phyloP scores from a whole-genome alignment of 805 yeast genomes.

The Metschnikowia drakensbergensis region DNA sequence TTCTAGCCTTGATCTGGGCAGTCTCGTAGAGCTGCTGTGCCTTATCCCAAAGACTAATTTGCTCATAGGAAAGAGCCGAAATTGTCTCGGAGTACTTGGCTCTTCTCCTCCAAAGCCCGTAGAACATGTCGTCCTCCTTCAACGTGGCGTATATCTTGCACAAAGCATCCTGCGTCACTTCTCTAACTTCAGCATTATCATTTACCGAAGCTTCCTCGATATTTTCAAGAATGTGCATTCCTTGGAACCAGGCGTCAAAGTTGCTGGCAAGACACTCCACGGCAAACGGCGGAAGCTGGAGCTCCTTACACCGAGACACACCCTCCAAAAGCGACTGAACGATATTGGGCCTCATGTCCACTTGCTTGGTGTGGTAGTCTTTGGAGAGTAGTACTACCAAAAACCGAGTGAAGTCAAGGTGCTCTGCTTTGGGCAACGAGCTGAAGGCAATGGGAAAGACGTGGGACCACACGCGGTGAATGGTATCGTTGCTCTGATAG shows the following conservation, averaged over 20 bases:
- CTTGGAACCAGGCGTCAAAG: conserved; percentile 88
- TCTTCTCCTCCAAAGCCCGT: conserved; percentile 95
- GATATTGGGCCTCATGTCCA: conserved; percentile 81
- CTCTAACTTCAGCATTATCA: conserved; percentile 72
- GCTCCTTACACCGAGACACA: conserved; percentile 62
- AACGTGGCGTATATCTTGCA: conserved; percentile 83
- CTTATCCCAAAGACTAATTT: conserved; percentile 89
- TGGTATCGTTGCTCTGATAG: conserved; percentile 74
- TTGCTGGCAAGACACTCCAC: conserved; percentile 83
- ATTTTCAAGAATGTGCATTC: conserved; percentile 78
- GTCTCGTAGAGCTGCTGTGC: conserved; percentile 92
- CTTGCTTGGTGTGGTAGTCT: conserved; percentile 90
- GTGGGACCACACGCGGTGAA: conserved; percentile 78
- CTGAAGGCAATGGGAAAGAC: conserved; percentile 78
- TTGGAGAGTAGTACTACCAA: conserved; percentile 76
- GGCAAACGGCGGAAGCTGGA: conserved; percentile 90
- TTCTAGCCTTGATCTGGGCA: conserved; percentile 94
- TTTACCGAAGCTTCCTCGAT: conserved; percentile 53
- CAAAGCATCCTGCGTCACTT: conserved; percentile 84
- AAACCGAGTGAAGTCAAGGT: conserved; percentile 77
- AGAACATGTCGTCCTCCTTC: conserved; percentile 95
- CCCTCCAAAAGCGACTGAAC: conserved; percentile 82
- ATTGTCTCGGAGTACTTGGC: conserved; percentile 93
- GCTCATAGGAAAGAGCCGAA: conserved; percentile 90
- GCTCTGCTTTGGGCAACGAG: conserved; percentile 73